phyloP scores from a whole-genome alignment of 2,329 filamentous ascomycete genomes.

The Colletotrichum sp. region DNA sequence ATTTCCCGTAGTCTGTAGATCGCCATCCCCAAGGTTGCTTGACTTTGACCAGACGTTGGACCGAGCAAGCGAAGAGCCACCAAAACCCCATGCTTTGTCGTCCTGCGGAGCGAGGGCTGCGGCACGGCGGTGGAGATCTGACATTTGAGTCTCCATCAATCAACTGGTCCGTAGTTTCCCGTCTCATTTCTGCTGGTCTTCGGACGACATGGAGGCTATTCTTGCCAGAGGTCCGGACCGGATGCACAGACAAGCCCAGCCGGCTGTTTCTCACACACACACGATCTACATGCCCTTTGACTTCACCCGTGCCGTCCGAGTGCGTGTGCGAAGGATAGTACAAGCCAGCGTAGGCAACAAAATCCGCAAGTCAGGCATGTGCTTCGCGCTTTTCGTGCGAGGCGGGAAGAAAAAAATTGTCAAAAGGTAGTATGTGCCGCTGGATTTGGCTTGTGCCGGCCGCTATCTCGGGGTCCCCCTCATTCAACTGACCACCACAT shows the following conservation, averaged over 20 bases:
- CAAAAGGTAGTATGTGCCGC: neutral
- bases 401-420: neutral
- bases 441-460: slow-evolving; percentile 9
- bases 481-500: neutral
- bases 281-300: neutral
- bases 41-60: slow-evolving; percentile 7
- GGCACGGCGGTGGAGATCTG: slow-evolving; percentile 14
- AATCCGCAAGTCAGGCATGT: neutral
- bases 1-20: slow-evolving; percentile 21
- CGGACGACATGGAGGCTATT: neutral
- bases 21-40: slow-evolving; percentile 8
- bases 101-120: slow-evolving; percentile 12
- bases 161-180: slow-evolving; percentile 5
- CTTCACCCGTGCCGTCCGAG: slow-evolving; percentile 8
- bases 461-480: slow-evolving; percentile 11
- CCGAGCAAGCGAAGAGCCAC: slow-evolving; percentile 13
- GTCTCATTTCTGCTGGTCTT: slow-evolving; percentile 10
- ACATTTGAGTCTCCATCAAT: slow-evolving; percentile 16
- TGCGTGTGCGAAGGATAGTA: neutral
- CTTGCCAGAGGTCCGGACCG: slow-evolving; percentile 4
- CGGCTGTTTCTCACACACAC: neutral
- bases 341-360: neutral
- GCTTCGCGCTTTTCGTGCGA: neutral
- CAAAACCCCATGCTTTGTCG: slow-evolving; percentile 6
- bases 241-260: neutral